A percentile compares a stretch with the other conserved stretches of the same genome.
phyloP scores from a whole-genome alignment of 805 yeast species.

The Lipomyces mesembrius region DNA sequence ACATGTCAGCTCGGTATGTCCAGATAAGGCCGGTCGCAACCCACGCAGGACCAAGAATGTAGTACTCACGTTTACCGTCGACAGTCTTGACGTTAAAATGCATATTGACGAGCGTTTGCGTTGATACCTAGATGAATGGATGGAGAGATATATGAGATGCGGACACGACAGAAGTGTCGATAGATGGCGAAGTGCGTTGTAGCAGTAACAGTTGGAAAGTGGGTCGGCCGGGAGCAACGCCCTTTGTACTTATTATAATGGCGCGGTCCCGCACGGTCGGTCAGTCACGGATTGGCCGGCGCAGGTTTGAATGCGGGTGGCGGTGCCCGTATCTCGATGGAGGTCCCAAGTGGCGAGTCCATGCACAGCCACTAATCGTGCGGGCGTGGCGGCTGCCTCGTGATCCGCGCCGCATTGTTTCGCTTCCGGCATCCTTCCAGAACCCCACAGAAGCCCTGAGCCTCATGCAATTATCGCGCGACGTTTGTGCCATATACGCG shows the following conservation, averaged over 20 bases:
- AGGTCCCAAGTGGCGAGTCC: neutral
- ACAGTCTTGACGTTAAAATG: conserved; percentile 33
- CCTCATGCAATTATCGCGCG: neutral
- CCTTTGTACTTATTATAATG: neutral
- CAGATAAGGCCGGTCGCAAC: neutral
- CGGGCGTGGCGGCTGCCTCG: conserved; percentile 5
- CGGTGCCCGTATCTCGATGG: neutral
- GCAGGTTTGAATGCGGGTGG: neutral
- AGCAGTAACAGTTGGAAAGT: neutral
- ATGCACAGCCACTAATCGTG: neutral
- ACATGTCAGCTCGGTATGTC: conserved; percentile 1
- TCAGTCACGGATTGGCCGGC: neutral
- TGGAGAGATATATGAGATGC: neutral
- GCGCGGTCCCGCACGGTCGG: neutral
- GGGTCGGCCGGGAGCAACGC: neutral
- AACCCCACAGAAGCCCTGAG: conserved; percentile 1
- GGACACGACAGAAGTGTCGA: neutral
- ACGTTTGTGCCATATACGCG: neutral
- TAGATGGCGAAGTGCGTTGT: neutral
- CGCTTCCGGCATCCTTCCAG: conserved; percentile 6
- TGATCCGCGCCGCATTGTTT: conserved; percentile 1
- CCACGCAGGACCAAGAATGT: neutral
- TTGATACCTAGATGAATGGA: neutral
- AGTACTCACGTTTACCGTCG: conserved; percentile 32
- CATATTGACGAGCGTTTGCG: conserved; percentile 14